phyloP scores from a whole-genome alignment of 2,329 filamentous ascomycete species.

The Sphaerulina populicola region DNA sequence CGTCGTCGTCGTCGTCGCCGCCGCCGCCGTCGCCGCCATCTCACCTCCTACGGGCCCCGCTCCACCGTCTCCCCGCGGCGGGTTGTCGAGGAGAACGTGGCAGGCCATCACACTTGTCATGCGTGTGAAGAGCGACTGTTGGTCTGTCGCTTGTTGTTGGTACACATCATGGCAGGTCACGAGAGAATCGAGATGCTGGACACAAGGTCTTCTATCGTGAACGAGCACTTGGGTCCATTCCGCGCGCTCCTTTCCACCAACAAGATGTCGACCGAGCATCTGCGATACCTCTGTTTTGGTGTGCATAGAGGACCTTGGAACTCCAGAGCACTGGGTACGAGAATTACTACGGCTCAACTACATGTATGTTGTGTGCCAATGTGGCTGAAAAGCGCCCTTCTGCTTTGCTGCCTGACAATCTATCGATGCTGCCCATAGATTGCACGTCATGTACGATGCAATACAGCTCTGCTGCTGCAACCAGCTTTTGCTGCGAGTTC shows the following conservation, averaged over 20 bases:
- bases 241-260: slow-evolving; percentile 14
- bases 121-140: no score
- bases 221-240: slow-evolving; percentile 14
- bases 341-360: slow-evolving; percentile 19
- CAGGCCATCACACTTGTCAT: background rate
- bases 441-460: slow-evolving; percentile 22
- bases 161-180: slow-evolving; percentile 7
- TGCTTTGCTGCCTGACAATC: slow-evolving; percentile 20
- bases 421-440: slow-evolving; percentile 15
- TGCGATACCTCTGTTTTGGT: slow-evolving; percentile 16
- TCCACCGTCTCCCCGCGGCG: slow-evolving; percentile 4
- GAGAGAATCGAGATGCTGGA: slow-evolving; percentile 1
- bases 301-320: slow-evolving; percentile 12
- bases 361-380: slow-evolving; percentile 16
- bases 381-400: slow-evolving; percentile 18
- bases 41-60: background rate
- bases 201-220: slow-evolving; percentile 12
- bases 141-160: background rate
- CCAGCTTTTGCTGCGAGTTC: slow-evolving; percentile 6
- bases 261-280: slow-evolving; percentile 22
- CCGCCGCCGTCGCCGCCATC: background rate
- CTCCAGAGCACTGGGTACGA: slow-evolving; percentile 17
- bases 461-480: slow-evolving; percentile 15
- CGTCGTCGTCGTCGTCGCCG: no score
- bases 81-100: slow-evolving; percentile 13